Evolutionary conservation across 1,284 basidiomycete species (phyloP), one percentile per base, ranked within the genome.

Genomic region (Fistulina hepatica): DNA sequence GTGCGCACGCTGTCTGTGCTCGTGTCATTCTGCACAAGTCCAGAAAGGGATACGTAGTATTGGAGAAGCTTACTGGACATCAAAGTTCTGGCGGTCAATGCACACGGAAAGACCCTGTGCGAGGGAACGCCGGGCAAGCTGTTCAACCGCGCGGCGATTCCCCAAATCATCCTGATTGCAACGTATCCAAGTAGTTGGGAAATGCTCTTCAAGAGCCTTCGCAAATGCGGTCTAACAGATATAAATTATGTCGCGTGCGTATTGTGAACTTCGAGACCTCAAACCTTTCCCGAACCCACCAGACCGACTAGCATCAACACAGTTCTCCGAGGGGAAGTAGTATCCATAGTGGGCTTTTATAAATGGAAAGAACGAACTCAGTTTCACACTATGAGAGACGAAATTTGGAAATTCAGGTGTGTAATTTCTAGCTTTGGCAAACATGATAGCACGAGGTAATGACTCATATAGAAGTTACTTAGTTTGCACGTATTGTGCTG

Each of bases 131-230:
- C 72, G 57, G 5, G 71, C 75, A 24, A 75, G 55, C 6, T 58
- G 53, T 51, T 83, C 80, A 0, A 83, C 81, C 15, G 47, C 56
- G 11, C 63, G 64, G 43, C 81, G 64, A 50, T 66, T 58, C 8
- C 69, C 69, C 17, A 70, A 52, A 42, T 81, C 75, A 49, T 84
- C 81, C 55, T 84, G 80, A 57, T 72, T 81, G 54, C 80, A 84
- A 47, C 78, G 31, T 61, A 32, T 61, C 61, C 53, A 80, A 78
- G 17, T 26, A n/a, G 59, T 55, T 3, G 79, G 76, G 36, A 67
- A 69, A 48, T 76, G 56, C 5, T 52, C 40, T 47, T 81, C 62
- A 2, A 84, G 64, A 13, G 73, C 71, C 46, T 73, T 52, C 23
- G 81, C 80, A 51, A 84, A 84, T 0, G 79, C 78, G 10, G 78